Evolutionary conservation across 2,329 filamentous ascomycete species (phyloP).

Genomic region (Talaromyces sp.): DNA sequence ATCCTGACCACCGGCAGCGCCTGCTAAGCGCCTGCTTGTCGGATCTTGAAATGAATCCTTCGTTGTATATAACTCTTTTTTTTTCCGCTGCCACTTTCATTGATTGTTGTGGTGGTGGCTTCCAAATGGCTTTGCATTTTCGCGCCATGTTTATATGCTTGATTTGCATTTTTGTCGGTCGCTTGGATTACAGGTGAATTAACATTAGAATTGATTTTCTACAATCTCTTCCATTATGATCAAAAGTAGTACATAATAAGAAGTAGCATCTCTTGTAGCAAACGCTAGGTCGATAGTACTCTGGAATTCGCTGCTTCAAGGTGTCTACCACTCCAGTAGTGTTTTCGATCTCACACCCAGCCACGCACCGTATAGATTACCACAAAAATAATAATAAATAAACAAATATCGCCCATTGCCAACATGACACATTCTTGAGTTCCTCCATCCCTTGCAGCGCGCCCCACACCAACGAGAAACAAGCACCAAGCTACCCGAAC

Average conservation of each 20-base stretch:
- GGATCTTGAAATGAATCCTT: neutral
- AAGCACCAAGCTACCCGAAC: neutral
- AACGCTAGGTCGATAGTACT: neutral
- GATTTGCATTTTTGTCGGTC: neutral
- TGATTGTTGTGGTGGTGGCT: neutral
- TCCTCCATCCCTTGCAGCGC: neutral
- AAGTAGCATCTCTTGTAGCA: neutral
- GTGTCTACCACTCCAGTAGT: neutral
- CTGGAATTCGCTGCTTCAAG: neutral
- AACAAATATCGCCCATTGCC: neutral
- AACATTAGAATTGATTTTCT: neutral
- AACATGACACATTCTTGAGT: neutral
- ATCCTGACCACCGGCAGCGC: slow-evolving; percentile 25
- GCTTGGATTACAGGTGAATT: neutral
- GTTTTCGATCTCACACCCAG: too few relatives aligned
- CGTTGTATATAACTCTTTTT: neutral
- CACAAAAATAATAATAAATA: neutral
- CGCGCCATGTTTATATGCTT: neutral
- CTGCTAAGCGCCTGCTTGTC: neutral
- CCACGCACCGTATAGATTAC: too few relatives aligned
- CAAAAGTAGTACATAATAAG: neutral
- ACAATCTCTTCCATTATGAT: neutral
- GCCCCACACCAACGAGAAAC: neutral
- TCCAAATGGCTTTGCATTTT: neutral
- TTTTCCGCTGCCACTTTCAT: neutral